These are phyloP conservation scores for Boletus pseudopeckii DNA, from an alignment of 768 basidiomycete species.

Conservation along the genomic window DNA sequence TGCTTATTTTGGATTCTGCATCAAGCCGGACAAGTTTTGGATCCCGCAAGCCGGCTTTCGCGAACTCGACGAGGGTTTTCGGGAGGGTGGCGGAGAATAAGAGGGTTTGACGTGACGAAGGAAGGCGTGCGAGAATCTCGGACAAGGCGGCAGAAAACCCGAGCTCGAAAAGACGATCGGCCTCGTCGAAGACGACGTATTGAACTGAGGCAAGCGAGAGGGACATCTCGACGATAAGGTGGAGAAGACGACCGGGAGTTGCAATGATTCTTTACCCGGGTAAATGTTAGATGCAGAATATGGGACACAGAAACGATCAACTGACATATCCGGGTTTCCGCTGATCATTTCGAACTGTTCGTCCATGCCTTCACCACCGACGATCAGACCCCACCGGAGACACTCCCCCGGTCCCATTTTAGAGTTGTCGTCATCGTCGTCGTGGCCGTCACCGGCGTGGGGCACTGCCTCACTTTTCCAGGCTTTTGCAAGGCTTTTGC, in stretches of 20 bases:
- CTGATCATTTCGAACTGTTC: slow-evolving; percentile 96
- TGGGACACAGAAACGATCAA: slow-evolving; percentile 17
- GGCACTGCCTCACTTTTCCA: slow-evolving; percentile 60
- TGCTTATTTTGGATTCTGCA: slow-evolving; percentile 91
- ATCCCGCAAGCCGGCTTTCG: slow-evolving; percentile 92
- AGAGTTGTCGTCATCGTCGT: slow-evolving; percentile 48
- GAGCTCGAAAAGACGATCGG: slow-evolving; percentile 97
- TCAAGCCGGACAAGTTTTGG: slow-evolving; percentile 97
- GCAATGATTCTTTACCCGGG: slow-evolving; percentile 75
- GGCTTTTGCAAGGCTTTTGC: slow-evolving; percentile 87
- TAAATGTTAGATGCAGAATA: slow-evolving; percentile 11
- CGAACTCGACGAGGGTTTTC: slow-evolving; percentile 93
- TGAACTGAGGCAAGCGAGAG: slow-evolving; percentile 83
- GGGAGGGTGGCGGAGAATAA: slow-evolving; percentile 97
- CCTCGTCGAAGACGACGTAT: slow-evolving; percentile 96
- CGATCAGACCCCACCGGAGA: slow-evolving; percentile 89
- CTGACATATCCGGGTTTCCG: slow-evolving; percentile 92
- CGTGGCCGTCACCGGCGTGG: slow-evolving; percentile 69
- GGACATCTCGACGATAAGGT: slow-evolving; percentile 95
- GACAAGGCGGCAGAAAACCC: slow-evolving; percentile 91
- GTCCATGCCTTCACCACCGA: slow-evolving; percentile 93
- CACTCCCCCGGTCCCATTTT: slow-evolving; percentile 48
- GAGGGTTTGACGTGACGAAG: slow-evolving; percentile 82
- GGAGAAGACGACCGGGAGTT: slow-evolving; percentile 95
- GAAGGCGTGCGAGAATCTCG: slow-evolving; percentile 89